phyloP scores from a whole-genome alignment of 2,329 filamentous ascomycete species.

The Diaporthe ampelina region DNA sequence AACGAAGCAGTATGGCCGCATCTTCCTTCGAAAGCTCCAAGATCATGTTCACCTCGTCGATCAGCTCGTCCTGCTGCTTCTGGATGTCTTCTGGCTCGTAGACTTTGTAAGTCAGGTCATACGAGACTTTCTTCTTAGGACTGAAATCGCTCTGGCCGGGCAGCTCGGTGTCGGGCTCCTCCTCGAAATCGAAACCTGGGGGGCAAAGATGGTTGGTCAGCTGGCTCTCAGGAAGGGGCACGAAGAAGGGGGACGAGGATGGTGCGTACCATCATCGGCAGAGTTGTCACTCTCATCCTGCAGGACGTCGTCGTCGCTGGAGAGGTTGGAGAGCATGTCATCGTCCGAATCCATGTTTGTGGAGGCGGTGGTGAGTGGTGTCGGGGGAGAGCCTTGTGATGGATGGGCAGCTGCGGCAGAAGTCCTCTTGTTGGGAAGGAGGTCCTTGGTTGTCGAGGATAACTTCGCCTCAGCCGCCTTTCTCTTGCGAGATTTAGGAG shows the following conservation, averaged over 20 bases:
- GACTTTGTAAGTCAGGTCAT: slow-evolving; percentile 88
- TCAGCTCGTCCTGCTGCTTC: slow-evolving; percentile 85
- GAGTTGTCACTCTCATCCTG: slow-evolving; percentile 84
- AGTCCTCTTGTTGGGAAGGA: slow-evolving; percentile 66
- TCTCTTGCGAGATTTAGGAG: slow-evolving; percentile 71
- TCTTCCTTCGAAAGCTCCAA: slow-evolving; percentile 91
- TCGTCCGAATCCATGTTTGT: slow-evolving; percentile 94
- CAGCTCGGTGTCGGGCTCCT: slow-evolving; percentile 68
- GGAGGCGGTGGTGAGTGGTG: slow-evolving; percentile 67
- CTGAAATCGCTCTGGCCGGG: slow-evolving; percentile 72
- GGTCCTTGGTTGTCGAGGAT: slow-evolving; percentile 59
- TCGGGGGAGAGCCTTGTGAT: slow-evolving; percentile 64
- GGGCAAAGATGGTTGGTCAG: slow-evolving; percentile 44
- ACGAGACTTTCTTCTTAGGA: slow-evolving; percentile 80
- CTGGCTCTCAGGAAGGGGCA: slow-evolving; percentile 23
- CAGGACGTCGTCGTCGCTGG: slow-evolving; percentile 81
- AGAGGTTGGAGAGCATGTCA: slow-evolving; percentile 88
- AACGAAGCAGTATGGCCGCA: slow-evolving; percentile 88
- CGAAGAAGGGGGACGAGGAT: slow-evolving; percentile 27
- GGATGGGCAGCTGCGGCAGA: slow-evolving; percentile 64
- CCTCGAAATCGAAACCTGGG: slow-evolving; percentile 71
- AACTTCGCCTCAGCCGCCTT: slow-evolving; percentile 77
- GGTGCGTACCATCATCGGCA: slow-evolving; percentile 62
- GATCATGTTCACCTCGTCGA: slow-evolving; percentile 92
- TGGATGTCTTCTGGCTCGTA: slow-evolving; percentile 86